These are phyloP conservation scores for Rugiboletus extremiorientalis DNA, from an alignment of 1,284 basidiomycete genomes.

Conservation along the genomic window DNA sequence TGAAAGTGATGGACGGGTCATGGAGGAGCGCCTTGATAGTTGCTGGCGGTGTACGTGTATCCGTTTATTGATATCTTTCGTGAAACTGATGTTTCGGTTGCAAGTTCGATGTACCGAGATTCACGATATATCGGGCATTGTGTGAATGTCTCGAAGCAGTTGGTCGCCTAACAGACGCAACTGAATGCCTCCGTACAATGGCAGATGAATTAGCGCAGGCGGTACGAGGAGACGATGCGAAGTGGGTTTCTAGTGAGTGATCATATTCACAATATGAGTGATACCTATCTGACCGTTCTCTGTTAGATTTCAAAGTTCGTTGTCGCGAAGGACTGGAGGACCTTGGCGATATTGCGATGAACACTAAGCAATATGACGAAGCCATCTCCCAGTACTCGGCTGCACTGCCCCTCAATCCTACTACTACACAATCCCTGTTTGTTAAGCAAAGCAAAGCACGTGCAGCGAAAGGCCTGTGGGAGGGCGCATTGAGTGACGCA, in stretches of 20 bases:
- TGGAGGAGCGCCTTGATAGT: constrained; percentile 27
- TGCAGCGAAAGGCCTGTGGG: not conserved
- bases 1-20: not conserved
- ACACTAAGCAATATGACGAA: not conserved
- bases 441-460: not conserved
- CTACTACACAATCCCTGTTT: not conserved
- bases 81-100: not conserved
- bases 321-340: not conserved
- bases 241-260: not conserved
- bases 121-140: not conserved
- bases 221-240: not conserved
- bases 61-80: not conserved
- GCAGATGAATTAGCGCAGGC: not conserved
- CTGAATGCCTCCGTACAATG: not conserved
- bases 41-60: constrained; percentile 26
- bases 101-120: not conserved
- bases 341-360: not conserved
- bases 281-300: not conserved
- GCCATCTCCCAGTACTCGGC: not conserved
- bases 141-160: not conserved
- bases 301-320: not conserved
- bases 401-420: not conserved
- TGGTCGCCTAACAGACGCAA: too few relatives aligned
- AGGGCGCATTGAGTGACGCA: not conserved
- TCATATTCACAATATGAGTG: not conserved